Percentiles rank a stretch among this genome's conserved stretches.
Conservation (phyloP, 1,284 basidiomycete genomes). For the Leccinum subfulvum region DNA sequence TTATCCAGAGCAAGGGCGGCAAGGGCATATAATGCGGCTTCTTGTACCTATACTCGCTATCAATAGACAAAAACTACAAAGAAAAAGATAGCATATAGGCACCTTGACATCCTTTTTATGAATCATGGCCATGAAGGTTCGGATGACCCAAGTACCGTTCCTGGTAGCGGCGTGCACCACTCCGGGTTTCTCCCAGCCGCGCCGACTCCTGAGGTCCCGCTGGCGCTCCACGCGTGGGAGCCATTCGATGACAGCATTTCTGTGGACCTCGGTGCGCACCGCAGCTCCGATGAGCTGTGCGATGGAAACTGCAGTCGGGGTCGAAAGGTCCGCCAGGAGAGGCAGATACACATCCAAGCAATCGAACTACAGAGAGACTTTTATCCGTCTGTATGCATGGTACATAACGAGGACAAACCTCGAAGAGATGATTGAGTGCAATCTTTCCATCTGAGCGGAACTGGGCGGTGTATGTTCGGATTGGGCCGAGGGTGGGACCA, state of each 20-base stretch:
- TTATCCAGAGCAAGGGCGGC: conserved; percentile 72
- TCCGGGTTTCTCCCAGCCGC: conserved; percentile 67
- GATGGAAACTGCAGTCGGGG: conserved; percentile 45
- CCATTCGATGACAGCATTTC: conserved; percentile 63
- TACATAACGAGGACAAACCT: conserved; percentile 39
- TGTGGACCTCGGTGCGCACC: conserved; percentile 53
- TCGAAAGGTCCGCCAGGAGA: conserved; percentile 45
- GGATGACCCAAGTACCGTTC: conserved; percentile 59
- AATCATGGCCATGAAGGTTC: conserved; percentile 49
- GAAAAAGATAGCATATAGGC: conserved; percentile 9
- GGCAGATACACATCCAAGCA: conserved; percentile 67
- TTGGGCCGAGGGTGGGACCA: conserved; percentile 65
- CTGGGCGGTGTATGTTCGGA: conserved; percentile 45
- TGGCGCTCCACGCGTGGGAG: conserved; percentile 53
- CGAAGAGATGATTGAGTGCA: conserved; percentile 59
- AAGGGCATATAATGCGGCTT: conserved; percentile 69
- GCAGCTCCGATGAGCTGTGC: conserved; percentile 56
- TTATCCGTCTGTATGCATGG: not conserved
- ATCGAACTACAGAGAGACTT: conserved; percentile 41
- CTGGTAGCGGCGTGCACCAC: conserved; percentile 38
- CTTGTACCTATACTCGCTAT: conserved; percentile 52
- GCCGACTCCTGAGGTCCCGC: conserved; percentile 53
- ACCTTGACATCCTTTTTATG: conserved; percentile 55
- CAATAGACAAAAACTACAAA: not conserved
- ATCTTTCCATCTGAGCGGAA: conserved; percentile 52